phyloP scores from a whole-genome alignment of 2,329 filamentous ascomycete species.

The Talaromyces sp. region DNA sequence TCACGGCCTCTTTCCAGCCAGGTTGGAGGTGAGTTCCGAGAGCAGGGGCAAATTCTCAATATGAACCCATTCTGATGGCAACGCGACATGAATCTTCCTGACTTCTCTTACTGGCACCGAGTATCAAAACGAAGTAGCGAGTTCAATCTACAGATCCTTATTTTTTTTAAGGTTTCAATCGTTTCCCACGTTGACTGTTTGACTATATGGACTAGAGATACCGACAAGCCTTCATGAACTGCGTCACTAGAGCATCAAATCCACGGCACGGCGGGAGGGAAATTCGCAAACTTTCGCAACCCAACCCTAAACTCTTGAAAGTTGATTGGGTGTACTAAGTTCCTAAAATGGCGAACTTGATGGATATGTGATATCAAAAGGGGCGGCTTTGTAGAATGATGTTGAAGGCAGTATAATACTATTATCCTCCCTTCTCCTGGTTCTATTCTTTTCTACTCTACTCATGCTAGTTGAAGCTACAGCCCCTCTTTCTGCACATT shows the following conservation, averaged over 20 bases:
- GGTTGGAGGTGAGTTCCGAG: constrained; percentile 7
- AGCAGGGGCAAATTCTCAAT: neutral
- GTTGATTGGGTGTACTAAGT: neutral
- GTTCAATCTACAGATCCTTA: neutral
- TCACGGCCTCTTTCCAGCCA: neutral
- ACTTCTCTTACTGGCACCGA: neutral
- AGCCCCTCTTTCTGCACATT: neutral
- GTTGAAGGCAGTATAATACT: neutral
- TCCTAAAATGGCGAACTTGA: constrained; percentile 11
- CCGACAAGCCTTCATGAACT: neutral
- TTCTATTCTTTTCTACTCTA: neutral
- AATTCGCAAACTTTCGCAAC: neutral
- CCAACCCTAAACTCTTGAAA: neutral
- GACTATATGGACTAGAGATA: neutral
- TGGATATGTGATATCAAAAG: constrained; percentile 13
- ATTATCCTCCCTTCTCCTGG: neutral
- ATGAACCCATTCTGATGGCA: neutral
- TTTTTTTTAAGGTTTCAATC: too few species aligned
- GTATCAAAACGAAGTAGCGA: neutral
- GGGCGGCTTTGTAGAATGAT: constrained; percentile 1
- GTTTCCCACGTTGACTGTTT: too few species aligned
- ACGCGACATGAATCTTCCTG: neutral
- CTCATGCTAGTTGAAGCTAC: neutral
- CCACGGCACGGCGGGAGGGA: constrained; percentile 10
- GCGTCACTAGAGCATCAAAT: constrained; percentile 3